Conservation (phyloP, 2,329 filamentous ascomycete genomes). For the Aspergillus tubingensis region DNA sequence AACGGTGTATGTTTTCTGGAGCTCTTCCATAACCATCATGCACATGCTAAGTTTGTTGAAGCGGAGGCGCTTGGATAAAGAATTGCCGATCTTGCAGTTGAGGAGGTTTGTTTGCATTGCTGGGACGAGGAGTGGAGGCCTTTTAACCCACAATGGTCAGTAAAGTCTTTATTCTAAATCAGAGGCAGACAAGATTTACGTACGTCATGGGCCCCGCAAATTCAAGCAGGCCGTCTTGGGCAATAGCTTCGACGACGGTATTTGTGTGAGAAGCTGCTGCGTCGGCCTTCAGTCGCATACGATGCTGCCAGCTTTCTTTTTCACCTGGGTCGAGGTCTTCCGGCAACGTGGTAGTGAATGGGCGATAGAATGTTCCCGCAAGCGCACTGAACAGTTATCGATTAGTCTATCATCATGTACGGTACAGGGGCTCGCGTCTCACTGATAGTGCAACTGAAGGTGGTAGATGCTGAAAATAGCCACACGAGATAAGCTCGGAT, state of each 20-base stretch:
- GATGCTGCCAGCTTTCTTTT: constrained; percentile 22
- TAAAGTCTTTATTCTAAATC: too few relatives aligned
- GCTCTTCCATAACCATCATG: constrained; percentile 36
- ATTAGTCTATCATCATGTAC: too few relatives aligned
- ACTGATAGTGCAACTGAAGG: constrained; percentile 32
- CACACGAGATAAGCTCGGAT: constrained; percentile 11
- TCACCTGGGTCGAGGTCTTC: constrained; percentile 20
- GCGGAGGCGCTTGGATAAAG: constrained; percentile 28
- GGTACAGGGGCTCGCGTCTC: too few relatives aligned
- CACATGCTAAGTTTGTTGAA: constrained; percentile 35
- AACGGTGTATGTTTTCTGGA: constrained; percentile 33
- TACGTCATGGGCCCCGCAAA: constrained; percentile 32
- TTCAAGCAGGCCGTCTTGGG: constrained; percentile 25
- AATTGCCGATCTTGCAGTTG: constrained; percentile 26
- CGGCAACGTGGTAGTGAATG: constrained; percentile 24
- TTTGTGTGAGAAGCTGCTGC: constrained; percentile 31
- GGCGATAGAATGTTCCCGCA: constrained; percentile 28
- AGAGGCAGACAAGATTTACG: constrained; percentile 2
- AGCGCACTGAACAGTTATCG: too few relatives aligned
- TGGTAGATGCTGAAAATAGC: constrained; percentile 28
- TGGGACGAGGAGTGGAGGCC: constrained; percentile 31
- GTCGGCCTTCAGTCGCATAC: constrained; percentile 25
- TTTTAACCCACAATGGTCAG: constrained; percentile 1
- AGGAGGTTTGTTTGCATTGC: constrained; percentile 38
- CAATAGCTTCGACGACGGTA: constrained; percentile 29